These are phyloP conservation scores for Cavenderia fasciculata DNA, from an alignment of 78 protist species.

Conservation along the genomic window DNA sequence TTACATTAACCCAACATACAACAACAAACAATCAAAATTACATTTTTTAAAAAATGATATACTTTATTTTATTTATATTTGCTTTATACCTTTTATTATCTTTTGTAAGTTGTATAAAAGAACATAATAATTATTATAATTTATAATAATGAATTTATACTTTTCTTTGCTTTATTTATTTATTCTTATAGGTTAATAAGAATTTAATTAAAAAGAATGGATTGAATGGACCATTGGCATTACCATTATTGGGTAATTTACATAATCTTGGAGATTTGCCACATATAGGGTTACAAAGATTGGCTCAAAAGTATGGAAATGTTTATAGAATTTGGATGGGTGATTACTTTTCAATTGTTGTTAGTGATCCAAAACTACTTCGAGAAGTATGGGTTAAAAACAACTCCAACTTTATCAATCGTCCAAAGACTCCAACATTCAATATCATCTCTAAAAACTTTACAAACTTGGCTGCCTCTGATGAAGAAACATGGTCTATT, in stretches of 20 bases:
- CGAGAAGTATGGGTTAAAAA: constrained; percentile 11
- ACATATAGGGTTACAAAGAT: background rate
- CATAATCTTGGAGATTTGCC: constrained; percentile 1
- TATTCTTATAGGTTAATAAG: too few species aligned
- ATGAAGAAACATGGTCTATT: constrained; percentile 12
- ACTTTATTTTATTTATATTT: too few species aligned
- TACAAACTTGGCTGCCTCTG: constrained; percentile 6
- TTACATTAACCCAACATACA: too few species aligned
- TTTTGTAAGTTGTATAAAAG: too few species aligned
- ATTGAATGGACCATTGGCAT: too few species aligned
- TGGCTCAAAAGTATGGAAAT: constrained; percentile 26
- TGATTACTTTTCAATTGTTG: constrained; percentile 4
- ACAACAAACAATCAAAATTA: too few species aligned
- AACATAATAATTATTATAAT: too few species aligned
- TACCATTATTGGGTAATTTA: constrained; percentile 1
- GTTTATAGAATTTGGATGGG: constrained; percentile 42
- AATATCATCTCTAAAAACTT: background rate
- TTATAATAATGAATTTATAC: too few species aligned
- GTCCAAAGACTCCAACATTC: constrained; percentile 8
- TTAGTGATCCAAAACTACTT: constrained; percentile 11
- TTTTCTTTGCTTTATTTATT: too few species aligned
- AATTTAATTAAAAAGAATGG: too few species aligned
- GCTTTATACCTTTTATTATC: too few species aligned
- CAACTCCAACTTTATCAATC: constrained; percentile 7
- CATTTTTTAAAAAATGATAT: too few species aligned